These are phyloP conservation scores for Collybiopsis confluens DNA, from an alignment of 768 basidiomycete species.

Conservation along the genomic window DNA sequence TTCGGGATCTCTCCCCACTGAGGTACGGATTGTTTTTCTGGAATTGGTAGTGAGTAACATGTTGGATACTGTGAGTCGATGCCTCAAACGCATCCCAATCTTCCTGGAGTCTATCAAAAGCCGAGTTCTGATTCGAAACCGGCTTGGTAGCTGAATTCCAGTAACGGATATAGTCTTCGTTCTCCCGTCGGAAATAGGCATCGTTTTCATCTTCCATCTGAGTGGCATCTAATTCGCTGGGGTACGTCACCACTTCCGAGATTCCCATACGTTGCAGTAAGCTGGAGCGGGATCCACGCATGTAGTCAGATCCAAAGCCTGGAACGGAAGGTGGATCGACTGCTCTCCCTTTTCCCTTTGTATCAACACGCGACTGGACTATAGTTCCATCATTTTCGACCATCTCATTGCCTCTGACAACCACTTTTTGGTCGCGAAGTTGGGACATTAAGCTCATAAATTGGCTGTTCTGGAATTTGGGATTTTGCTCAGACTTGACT, in stretches of 20 bases:
- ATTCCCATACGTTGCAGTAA: not conserved
- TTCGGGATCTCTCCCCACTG: conserved; percentile 52
- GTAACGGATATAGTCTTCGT: conserved; percentile 58
- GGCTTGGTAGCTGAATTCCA: conserved; percentile 40
- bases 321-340: conserved; percentile 17
- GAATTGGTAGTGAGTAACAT: conserved; percentile 61
- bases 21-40: conserved; percentile 78
- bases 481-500: conserved; percentile 70
- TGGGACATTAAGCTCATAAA: conserved; percentile 87
- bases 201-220: conserved; percentile 52
- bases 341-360: conserved; percentile 70
- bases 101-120: conserved; percentile 67
- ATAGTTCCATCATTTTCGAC: conserved; percentile 46
- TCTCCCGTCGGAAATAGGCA: conserved; percentile 69
- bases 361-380: conserved; percentile 27
- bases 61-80: conserved; percentile 58
- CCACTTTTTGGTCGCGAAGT: conserved; percentile 72
- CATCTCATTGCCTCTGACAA: conserved; percentile 76
- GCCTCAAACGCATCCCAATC: conserved; percentile 86
- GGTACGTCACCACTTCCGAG: not conserved
- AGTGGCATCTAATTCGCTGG: not conserved
- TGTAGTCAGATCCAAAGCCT: conserved; percentile 7
- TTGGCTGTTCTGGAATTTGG: conserved; percentile 80
- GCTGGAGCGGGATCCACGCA: not conserved
- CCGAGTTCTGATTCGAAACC: conserved; percentile 15